These are phyloP conservation scores for Colletotrichum sp. DNA, from an alignment of 2,329 filamentous ascomycete species.

Conservation along the genomic window DNA sequence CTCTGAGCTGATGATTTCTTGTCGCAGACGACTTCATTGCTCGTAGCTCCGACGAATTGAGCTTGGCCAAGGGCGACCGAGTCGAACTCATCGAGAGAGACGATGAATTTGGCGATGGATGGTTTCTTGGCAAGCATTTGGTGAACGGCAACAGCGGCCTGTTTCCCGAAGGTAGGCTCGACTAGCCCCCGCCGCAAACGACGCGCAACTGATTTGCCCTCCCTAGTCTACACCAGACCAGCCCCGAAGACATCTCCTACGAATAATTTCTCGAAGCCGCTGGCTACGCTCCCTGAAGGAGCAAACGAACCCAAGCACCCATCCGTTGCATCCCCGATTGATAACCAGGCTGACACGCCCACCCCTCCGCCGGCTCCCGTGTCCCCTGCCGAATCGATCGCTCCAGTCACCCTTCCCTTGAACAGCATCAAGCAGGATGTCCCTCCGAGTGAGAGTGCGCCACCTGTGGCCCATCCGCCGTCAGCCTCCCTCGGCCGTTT, in stretches of 20 bases:
- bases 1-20: not conserved
- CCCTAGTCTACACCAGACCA: slow-evolving; percentile 66
- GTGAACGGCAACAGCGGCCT: slow-evolving; percentile 76
- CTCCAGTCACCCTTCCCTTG: slow-evolving; percentile 43
- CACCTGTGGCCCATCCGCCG: slow-evolving; percentile 34
- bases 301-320: slow-evolving; percentile 26
- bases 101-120: slow-evolving; percentile 88
- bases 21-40: slow-evolving; percentile 85
- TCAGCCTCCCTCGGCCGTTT: slow-evolving; percentile 37
- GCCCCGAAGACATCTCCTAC: slow-evolving; percentile 50
- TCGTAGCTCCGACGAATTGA: slow-evolving; percentile 91
- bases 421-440: slow-evolving; percentile 43
- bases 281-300: slow-evolving; percentile 34
- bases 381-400: slow-evolving; percentile 33
- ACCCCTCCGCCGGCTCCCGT: slow-evolving; percentile 22
- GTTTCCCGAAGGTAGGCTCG: slow-evolving; percentile 77
- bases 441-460: slow-evolving; percentile 34
- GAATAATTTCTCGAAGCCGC: slow-evolving; percentile 34
- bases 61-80: slow-evolving; percentile 81
- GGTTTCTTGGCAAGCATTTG: slow-evolving; percentile 80
- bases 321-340: not conserved
- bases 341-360: not conserved
- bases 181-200: slow-evolving; percentile 17
- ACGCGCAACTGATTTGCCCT: not conserved
- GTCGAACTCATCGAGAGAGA: slow-evolving; percentile 85